Base-by-base conservation (phyloP, 208 protist genomes). In the Wallacemonas sp. region DNA sequence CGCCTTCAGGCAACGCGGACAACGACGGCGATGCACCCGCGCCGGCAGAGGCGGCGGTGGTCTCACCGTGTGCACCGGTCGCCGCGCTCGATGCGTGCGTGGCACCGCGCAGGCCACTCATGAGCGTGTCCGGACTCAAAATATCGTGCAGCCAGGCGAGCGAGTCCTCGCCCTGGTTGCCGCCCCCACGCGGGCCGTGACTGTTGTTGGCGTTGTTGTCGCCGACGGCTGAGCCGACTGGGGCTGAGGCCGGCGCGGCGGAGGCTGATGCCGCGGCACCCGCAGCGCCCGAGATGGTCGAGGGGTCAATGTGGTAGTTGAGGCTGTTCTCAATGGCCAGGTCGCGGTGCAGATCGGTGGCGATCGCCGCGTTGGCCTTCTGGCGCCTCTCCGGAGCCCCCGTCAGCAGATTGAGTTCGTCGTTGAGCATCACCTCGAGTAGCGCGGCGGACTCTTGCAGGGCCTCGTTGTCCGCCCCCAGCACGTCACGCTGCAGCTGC, bases 91-190 rank as follows among this genome's bases (percentile, higher is more conserved):
- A 41, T 43, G 32, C 4, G 6, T 32, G 8, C 2, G 16, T 49
- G 1, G 58, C 56, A 29, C 66, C 61, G 9, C 29, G 24, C 33
- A 71, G 62, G 17, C 65, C 65, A 1, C 61, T 61, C 27, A 78
- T 46, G 23, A 81, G 68, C 19, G 78, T 67, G 24, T 87, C 75
- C 0, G 88, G 83, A 1, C 81, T 76, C 55, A 94, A 70, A 17
- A 95, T 80, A 47, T 95, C 85, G 65, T 95, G 85, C 70, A 95
- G 62, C 86, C 88, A 95, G 41, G 88, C 81, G 27, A 95, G 76
- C 2, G 88, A 83, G 43, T 94, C 88, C 12, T 80, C 70, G 54
- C 70, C 76, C 0, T 36, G 63, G 21, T 72, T 65, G 12, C 64
- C 68, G 1, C 49, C 63, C 2, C n/a, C n/a, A n/a, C n/a, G n/a